These are phyloP conservation scores for Lactifluus subvellereus DNA, from an alignment of 768 basidiomycete species.

Conservation along the genomic window DNA sequence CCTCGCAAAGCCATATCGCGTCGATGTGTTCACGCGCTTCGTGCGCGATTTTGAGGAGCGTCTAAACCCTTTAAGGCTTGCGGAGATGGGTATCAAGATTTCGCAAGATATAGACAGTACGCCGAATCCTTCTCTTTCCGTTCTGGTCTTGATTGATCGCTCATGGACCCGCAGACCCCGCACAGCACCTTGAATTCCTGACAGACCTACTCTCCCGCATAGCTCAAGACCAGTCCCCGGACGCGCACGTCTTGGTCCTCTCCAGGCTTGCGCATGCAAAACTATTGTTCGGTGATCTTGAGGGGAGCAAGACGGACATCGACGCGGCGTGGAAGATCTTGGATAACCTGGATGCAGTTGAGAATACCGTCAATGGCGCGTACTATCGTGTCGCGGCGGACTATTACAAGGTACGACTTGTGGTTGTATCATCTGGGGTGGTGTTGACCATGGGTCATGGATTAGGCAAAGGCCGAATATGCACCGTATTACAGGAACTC, in stretches of 20 bases:
- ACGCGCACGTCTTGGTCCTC: constrained; percentile 81
- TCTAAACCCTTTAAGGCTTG: constrained; percentile 84
- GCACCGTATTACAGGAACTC: constrained; percentile 94
- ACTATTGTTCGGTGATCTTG: constrained; percentile 80
- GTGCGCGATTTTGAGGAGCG: constrained; percentile 83
- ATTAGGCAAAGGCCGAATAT: constrained; percentile 89
- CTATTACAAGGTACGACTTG: constrained; percentile 76
- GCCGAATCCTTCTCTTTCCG: constrained; percentile 30
- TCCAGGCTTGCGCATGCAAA: constrained; percentile 89
- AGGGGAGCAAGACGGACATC: constrained; percentile 86
- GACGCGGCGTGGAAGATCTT: constrained; percentile 78
- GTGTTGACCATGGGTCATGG: constrained; percentile 7
- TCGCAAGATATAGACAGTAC: constrained; percentile 84
- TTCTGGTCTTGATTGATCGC: neutral
- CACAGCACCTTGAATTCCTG: constrained; percentile 76
- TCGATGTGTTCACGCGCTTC: constrained; percentile 88
- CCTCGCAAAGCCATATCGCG: constrained; percentile 71
- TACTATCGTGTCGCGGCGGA: constrained; percentile 94
- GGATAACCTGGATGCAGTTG: constrained; percentile 61
- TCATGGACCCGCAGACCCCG: constrained; percentile 53
- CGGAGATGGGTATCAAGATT: constrained; percentile 85
- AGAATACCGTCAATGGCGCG: constrained; percentile 76
- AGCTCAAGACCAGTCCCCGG: constrained; percentile 53
- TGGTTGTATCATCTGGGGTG: neutral
- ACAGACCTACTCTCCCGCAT: constrained; percentile 68